Base-by-base conservation (phyloP, 1,139 yeast species). In the Saccharomycopsis crataegensis region DNA sequence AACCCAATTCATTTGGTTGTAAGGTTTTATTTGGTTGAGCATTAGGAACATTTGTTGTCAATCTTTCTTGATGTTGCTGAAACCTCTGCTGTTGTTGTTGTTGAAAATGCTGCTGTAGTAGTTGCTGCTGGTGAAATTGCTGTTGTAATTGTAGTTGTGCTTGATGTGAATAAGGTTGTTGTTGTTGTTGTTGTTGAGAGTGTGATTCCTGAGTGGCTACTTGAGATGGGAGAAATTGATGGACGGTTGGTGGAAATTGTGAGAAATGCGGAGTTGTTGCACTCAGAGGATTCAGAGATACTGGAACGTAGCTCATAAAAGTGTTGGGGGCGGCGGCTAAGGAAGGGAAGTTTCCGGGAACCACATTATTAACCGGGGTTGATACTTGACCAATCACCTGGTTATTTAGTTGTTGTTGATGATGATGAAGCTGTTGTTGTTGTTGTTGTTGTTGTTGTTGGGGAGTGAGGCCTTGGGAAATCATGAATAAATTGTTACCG, bases 61-160 rank as follows among this genome's bases (percentile, higher is more conserved):
- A n/a, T 36, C 40, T 36, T 36, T 36, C n/a, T 36, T 36, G 40
- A 11, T 36, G 40, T 36, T 36, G 50, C 31, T 65, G 64, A 59
- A 68, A 63, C 61, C 69, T 63, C 8, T 11, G 36, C 32, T 49
- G 31, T 8, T 68, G 62, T 53, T 64, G 60, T 56, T 65, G 67
- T n/a, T 67, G 58, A 32, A 62, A 59, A 48, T 61, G 62, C 16
- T 52, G 60, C 34, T 59, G 61, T 33, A 57, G 64, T 38, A 56
- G 63, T 49, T 56, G 62, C 40, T 59, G 57, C 9, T 43, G 58
- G 60, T 48, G 57, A 60, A 64, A 60, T 57, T 65, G 59, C 58
- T 58, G 58, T 47, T 59, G 62, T 8, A 48, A 52, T 14, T 58
- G 62, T 14, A 60, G 67, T 37, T 54, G 61, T 33, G 55, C 56